These are phyloP conservation scores for Tylopilus sp. DNA, from an alignment of 1,284 basidiomycete genomes.

Conservation along the genomic window DNA sequence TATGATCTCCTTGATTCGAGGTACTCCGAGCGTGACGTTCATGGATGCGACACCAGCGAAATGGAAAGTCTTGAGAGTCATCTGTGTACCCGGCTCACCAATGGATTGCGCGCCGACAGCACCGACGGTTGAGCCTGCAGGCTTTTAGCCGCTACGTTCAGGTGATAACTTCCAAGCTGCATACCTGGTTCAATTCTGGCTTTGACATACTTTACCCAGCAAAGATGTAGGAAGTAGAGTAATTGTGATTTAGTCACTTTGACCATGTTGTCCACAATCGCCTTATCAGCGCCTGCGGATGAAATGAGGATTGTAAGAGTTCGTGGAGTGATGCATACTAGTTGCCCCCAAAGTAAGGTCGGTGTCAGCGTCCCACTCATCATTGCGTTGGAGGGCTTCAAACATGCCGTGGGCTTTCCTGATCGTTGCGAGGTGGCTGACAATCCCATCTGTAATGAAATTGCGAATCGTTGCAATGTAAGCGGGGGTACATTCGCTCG, in stretches of 20 bases:
- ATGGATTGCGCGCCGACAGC: conserved; percentile 99
- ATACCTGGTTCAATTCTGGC: conserved; percentile 91
- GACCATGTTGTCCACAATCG: conserved; percentile 82
- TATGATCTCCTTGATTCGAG: conserved; percentile 99
- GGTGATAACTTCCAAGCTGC: not conserved
- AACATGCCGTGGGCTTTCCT: conserved; percentile 83
- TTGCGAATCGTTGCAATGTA: conserved; percentile 76
- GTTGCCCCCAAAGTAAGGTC: conserved; percentile 76
- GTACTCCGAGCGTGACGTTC: conserved; percentile 99
- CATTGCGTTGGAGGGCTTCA: conserved; percentile 71
- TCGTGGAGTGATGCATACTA: conserved; percentile 39
- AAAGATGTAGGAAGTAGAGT: conserved; percentile 76
- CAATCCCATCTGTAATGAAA: conserved; percentile 73
- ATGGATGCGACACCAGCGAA: conserved; percentile 99
- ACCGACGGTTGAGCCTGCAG: conserved; percentile 88
- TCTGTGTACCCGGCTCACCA: conserved; percentile 98
- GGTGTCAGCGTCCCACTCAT: conserved; percentile 76
- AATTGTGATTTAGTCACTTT: conserved; percentile 88
- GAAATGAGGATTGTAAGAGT: conserved; percentile 2
- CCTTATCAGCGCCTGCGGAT: conserved; percentile 54
- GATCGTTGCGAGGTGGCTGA: conserved; percentile 62
- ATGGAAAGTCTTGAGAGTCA: conserved; percentile 99
- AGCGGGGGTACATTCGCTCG: conserved; percentile 68
- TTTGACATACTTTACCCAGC: conserved; percentile 89
- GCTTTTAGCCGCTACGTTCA: conserved; percentile 3